Evolutionary conservation across 345 rosid species (phyloP).

Genomic region (Barbarea vulgaris): DNA sequence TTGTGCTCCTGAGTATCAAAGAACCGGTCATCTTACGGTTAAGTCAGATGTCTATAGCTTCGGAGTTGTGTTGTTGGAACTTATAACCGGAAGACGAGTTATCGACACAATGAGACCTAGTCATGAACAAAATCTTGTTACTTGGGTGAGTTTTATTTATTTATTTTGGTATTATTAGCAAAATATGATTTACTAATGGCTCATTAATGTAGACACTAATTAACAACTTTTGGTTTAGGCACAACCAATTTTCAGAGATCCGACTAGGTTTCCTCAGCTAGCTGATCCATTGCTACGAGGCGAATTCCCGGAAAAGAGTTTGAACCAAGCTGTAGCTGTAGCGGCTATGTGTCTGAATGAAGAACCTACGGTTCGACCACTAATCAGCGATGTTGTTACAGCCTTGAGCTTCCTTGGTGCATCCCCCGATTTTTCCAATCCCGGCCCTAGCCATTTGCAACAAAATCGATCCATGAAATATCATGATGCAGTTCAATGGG

Average conservation of each 20-base stretch:
- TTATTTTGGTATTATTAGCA: neutral
- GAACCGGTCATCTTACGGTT: conserved; percentile 70
- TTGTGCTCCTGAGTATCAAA: conserved; percentile 90
- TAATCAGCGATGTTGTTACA: conserved; percentile 69
- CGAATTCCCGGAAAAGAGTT: conserved; percentile 50
- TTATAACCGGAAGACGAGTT: conserved; percentile 80
- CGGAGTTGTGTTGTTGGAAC: conserved; percentile 83
- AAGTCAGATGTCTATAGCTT: conserved; percentile 91
- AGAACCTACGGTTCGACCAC: conserved; percentile 60
- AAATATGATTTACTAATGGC: neutral
- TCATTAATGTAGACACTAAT: neutral
- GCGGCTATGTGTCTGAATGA: conserved; percentile 88
- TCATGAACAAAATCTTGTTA: conserved; percentile 68
- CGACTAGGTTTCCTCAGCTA: conserved; percentile 47
- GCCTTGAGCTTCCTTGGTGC: conserved; percentile 68
- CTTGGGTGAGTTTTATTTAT: conserved; percentile 60
- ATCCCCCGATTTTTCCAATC: neutral
- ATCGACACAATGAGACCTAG: conserved; percentile 59
- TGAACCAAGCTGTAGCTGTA: conserved; percentile 75
- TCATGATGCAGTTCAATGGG: conserved; percentile 10
- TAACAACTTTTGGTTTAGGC: conserved; percentile 49
- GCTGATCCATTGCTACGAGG: conserved; percentile 66
- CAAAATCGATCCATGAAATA: neutral
- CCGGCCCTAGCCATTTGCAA: neutral
- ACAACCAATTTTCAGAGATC: conserved; percentile 65